Evolutionary conservation across 1,284 basidiomycete species (phyloP).

Genomic region (Clitocybe nebularis): DNA sequence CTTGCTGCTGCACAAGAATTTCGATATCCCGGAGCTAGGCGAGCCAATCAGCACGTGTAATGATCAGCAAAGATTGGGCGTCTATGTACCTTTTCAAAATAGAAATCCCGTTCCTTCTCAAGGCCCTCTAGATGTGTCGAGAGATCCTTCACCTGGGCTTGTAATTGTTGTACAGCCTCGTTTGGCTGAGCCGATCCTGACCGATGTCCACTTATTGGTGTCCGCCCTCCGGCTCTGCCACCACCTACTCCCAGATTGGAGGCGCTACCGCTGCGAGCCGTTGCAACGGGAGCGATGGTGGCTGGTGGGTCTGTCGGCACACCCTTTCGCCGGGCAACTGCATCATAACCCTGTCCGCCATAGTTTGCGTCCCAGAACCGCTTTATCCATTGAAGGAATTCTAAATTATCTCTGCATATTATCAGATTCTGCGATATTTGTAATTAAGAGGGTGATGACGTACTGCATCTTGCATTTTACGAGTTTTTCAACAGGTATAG

Average conservation of each 20-base stretch:
- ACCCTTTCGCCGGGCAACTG: slow-evolving; percentile 77
- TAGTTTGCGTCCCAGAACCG: slow-evolving; percentile 95
- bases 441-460: slow-evolving; percentile 28
- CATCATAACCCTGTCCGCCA: slow-evolving; percentile 86
- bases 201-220: slow-evolving; percentile 66
- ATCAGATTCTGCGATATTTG: background rate
- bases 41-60: slow-evolving; percentile 5
- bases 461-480: slow-evolving; percentile 99
- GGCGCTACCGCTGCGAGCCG: slow-evolving; percentile 34
- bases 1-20: slow-evolving; percentile 79
- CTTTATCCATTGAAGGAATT: slow-evolving; percentile 97
- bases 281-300: slow-evolving; percentile 66
- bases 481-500: slow-evolving; percentile 90
- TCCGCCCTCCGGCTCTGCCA: slow-evolving; percentile 56
- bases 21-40: slow-evolving; percentile 96
- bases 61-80: slow-evolving; percentile 7
- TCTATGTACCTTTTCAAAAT: slow-evolving; percentile 85
- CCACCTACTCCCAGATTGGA: slow-evolving; percentile 31
- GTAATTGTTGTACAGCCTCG: slow-evolving; percentile 62
- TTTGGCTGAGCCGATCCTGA: slow-evolving; percentile 57
- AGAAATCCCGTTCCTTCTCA: slow-evolving; percentile 96
- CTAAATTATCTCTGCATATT: slow-evolving; percentile 83
- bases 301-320: slow-evolving; percentile 71
- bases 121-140: slow-evolving; percentile 80
- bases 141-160: slow-evolving; percentile 81